Conservation (phyloP, 805 yeast species). For the Kodamaea kaohsiungensis region DNA sequence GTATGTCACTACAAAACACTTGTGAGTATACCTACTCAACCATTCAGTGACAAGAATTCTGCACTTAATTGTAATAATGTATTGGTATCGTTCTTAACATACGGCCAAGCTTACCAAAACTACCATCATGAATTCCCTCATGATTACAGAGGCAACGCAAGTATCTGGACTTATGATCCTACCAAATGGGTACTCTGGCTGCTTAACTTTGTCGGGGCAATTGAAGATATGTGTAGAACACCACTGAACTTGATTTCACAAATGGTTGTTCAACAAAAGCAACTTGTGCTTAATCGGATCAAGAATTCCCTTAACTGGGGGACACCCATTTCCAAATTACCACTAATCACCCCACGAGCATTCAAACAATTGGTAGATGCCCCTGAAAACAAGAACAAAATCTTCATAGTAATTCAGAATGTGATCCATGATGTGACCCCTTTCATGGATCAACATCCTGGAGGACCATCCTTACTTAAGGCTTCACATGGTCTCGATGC, state of each 20-base stretch:
- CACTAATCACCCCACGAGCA: slow-evolving; percentile 55
- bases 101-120: slow-evolving; percentile 91
- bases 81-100: slow-evolving; percentile 62
- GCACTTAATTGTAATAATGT: slow-evolving; percentile 63
- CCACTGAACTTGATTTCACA: slow-evolving; percentile 71
- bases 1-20: slow-evolving; percentile 66
- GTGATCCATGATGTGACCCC: slow-evolving; percentile 93
- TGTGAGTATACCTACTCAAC: slow-evolving; percentile 60
- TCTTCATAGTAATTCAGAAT: slow-evolving; percentile 81
- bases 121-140: slow-evolving; percentile 95
- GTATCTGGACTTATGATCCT: slow-evolving; percentile 81
- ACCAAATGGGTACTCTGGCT: slow-evolving; percentile 72
- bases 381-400: slow-evolving; percentile 45
- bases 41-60: slow-evolving; percentile 59
- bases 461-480: slow-evolving; percentile 76
- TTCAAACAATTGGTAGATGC: slow-evolving; percentile 41
- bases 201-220: slow-evolving; percentile 54
- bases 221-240: slow-evolving; percentile 57
- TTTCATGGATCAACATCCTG: slow-evolving; percentile 90
- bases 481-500: slow-evolving; percentile 93
- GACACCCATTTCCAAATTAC: slow-evolving; percentile 84
- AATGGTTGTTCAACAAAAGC: slow-evolving; percentile 62
- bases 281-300: slow-evolving; percentile 73
- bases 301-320: slow-evolving; percentile 89
- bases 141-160: slow-evolving; percentile 77